Conservation (phyloP, 2,329 filamentous ascomycete species). For the Diaporthe sp. region DNA sequence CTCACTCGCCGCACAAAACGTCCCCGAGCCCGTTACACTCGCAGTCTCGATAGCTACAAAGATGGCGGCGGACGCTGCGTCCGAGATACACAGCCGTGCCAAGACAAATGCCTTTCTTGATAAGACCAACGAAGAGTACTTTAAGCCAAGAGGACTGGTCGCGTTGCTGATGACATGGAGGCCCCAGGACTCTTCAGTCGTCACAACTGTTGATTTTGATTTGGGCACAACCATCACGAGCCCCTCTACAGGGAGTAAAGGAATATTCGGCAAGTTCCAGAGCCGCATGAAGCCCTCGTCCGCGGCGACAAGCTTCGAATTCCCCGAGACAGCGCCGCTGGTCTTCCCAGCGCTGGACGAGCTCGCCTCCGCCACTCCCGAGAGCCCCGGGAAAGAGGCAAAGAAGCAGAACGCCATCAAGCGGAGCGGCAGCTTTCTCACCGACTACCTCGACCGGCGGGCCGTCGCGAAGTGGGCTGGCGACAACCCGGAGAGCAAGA, state of each 20-base stretch:
- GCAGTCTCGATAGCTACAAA: conserved; percentile 60
- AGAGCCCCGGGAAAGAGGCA: conserved; percentile 40
- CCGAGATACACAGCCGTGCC: conserved; percentile 56
- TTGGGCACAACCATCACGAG: conserved; percentile 50
- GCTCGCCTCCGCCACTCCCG: conserved; percentile 38
- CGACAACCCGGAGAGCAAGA: conserved; percentile 39
- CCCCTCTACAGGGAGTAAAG: conserved; percentile 43
- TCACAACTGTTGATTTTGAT: conserved; percentile 52
- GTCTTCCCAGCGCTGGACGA: conserved; percentile 61
- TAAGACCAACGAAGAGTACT: conserved; percentile 68
- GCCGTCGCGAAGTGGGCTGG: conserved; percentile 45
- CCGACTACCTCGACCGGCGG: conserved; percentile 44
- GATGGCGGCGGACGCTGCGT: conserved; percentile 56
- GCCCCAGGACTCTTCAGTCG: conserved; percentile 52
- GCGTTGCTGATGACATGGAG: conserved; percentile 66
- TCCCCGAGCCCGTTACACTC: conserved; percentile 57
- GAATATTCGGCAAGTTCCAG: conserved; percentile 46
- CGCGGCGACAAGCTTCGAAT: conserved; percentile 55
- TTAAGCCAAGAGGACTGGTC: conserved; percentile 68
- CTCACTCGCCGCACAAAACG: conserved; percentile 54
- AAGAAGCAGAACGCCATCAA: conserved; percentile 44
- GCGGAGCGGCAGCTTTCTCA: conserved; percentile 44
- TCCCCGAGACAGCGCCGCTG: conserved; percentile 62
- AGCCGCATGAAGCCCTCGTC: conserved; percentile 54
- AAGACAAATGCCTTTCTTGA: conserved; percentile 68